phyloP scores from a whole-genome alignment of 108 stramenopile species.

The Pseudonitzschia pungens region DNA sequence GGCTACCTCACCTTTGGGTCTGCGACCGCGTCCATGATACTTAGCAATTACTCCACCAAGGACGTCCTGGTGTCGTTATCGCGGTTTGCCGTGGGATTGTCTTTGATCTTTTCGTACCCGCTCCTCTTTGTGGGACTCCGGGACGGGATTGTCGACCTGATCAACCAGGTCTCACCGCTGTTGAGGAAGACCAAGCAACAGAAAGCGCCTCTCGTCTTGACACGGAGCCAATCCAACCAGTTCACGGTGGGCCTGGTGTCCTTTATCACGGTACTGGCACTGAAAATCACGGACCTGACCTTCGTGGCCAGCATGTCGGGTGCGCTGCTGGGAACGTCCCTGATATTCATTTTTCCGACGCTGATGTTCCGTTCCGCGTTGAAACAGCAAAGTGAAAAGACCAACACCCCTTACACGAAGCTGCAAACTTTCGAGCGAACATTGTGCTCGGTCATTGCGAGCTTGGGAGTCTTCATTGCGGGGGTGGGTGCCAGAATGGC shows the following conservation, averaged over 20 bases:
- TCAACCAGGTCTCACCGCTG: constrained; percentile 7
- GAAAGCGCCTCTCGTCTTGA: constrained; percentile 30
- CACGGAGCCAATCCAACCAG: constrained; percentile 10
- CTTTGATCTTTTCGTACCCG: constrained; percentile 90
- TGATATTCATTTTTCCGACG: constrained; percentile 91
- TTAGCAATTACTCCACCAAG: constrained; percentile 84
- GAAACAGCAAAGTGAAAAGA: too few species aligned
- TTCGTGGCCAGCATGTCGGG: constrained; percentile 86
- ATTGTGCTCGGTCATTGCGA: background rate
- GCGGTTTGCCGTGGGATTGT: constrained; percentile 76
- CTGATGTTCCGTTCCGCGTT: constrained; percentile 68
- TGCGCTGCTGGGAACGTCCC: constrained; percentile 83
- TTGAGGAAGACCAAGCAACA: constrained; percentile 20
- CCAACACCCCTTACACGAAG: background rate
- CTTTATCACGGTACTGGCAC: constrained; percentile 57
- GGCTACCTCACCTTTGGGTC: constrained; percentile 91
- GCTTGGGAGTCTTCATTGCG: constrained; percentile 27
- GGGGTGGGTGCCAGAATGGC: too few species aligned
- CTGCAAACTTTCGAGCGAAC: constrained; percentile 3
- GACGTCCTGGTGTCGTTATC: constrained; percentile 74
- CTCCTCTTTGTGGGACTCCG: constrained; percentile 79
- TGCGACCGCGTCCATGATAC: constrained; percentile 69
- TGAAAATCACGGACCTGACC: constrained; percentile 66
- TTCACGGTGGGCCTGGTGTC: constrained; percentile 50
- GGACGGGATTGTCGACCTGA: constrained; percentile 73